Percentiles rank a stretch among this genome's conserved stretches.
Conservation (phyloP, 1,284 basidiomycete genomes). For the Heterobasidion annosum region DNA sequence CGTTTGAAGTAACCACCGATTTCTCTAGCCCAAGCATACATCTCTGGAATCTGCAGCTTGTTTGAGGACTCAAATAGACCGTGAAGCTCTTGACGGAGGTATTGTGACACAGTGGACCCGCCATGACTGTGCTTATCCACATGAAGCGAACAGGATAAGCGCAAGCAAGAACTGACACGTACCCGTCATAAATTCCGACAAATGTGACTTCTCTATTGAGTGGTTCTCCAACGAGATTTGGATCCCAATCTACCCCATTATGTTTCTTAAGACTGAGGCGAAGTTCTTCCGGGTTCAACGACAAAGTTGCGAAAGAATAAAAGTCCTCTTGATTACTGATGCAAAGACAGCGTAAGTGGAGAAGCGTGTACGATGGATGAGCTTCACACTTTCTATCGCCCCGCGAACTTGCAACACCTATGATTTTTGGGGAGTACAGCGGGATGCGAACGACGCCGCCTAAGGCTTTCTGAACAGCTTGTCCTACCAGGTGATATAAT, state of each 20-base stretch:
- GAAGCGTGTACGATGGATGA: background rate
- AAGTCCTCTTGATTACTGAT: constrained; percentile 77
- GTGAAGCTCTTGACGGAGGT: constrained; percentile 73
- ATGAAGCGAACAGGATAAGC: constrained; percentile 3
- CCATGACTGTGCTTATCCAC: constrained; percentile 15
- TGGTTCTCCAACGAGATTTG: constrained; percentile 42
- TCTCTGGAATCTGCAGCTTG: constrained; percentile 59
- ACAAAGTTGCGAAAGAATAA: constrained; percentile 65
- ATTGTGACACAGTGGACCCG: constrained; percentile 28
- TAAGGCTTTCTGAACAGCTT: constrained; percentile 6
- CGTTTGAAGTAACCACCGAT: constrained; percentile 85
- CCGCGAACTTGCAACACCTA: constrained; percentile 69
- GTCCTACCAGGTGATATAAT: background rate
- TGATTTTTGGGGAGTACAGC: constrained; percentile 44
- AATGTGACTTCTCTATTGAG: constrained; percentile 73
- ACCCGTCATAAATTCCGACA: constrained; percentile 89
- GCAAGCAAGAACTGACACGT: constrained; percentile 2
- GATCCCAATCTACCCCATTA: constrained; percentile 66
- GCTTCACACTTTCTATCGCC: constrained; percentile 58
- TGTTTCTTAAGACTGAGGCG: constrained; percentile 51
- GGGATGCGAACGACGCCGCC: constrained; percentile 31
- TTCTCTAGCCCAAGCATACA: constrained; percentile 71
- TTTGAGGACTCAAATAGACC: constrained; percentile 70
- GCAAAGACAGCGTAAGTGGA: background rate
- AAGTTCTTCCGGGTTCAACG: constrained; percentile 68